phyloP scores from a whole-genome alignment of 2,329 filamentous ascomycete genomes.

The Monilinia aucupariae region DNA sequence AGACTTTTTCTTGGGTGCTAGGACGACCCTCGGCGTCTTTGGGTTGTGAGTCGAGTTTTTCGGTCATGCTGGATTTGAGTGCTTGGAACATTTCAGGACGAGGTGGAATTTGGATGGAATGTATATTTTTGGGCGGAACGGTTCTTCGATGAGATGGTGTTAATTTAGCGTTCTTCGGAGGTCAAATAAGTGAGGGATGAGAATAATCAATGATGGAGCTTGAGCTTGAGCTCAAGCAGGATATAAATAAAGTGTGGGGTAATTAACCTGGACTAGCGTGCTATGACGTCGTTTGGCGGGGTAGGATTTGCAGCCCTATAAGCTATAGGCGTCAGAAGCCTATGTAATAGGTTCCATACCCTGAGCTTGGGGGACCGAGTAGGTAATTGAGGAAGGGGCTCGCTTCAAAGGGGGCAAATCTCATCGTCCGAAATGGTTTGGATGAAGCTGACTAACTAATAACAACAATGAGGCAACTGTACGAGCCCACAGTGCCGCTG shows the following conservation, averaged over 20 bases:
- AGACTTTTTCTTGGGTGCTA: slow-evolving; percentile 22
- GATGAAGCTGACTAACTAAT: not conserved
- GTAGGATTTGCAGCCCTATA: not conserved
- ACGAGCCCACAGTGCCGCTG: not conserved
- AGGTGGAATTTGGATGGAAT: not conserved
- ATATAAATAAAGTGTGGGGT: slow-evolving; percentile 15
- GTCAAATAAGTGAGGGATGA: not conserved
- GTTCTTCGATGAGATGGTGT: not conserved
- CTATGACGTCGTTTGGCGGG: slow-evolving; percentile 14
- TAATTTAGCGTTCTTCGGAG: not conserved
- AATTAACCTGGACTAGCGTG: not conserved
- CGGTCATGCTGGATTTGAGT: not conserved
- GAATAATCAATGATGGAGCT: not conserved
- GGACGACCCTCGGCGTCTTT: slow-evolving; percentile 8
- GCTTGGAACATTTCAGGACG: slow-evolving; percentile 1
- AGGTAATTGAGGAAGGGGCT: not conserved
- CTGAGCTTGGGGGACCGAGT: no score
- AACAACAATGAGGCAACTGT: not conserved
- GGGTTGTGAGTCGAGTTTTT: not conserved
- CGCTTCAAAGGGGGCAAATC: not conserved
- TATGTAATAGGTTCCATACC: no score
- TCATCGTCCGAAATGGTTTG: not conserved
- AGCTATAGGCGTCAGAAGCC: no score
- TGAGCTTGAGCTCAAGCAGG: slow-evolving; percentile 7
- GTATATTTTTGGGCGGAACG: not conserved